Evolutionary conservation across 768 basidiomycete species (phyloP), one percentile per base, ranked within the genome.

Genomic region (Tulasnella sp.): DNA sequence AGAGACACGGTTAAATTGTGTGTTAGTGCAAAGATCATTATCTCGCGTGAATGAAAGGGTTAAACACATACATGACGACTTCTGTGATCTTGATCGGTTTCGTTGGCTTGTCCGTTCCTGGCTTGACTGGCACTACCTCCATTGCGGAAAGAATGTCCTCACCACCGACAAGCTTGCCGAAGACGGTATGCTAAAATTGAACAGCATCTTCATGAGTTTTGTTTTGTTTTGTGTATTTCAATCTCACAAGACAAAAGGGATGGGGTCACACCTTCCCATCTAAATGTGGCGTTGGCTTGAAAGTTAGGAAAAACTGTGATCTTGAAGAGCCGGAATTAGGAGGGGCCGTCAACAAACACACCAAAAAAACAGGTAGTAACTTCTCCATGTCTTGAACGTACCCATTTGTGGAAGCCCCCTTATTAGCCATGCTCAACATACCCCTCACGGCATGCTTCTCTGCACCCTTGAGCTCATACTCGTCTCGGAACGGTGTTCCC

Each of bases 401-500:
- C 82, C 87, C 85, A 67, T 99, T 99, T 7, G 93, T 91, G 52
- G 83, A 81, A 8, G 88, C 76, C 2, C 96, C 96, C 68, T 86
- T 86, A 70, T 98, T 98, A 2, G 96, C 96, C 96, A 98, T 98
- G 2, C 90, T 86, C 41, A 99, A 64, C 8, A 84, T 73, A 3
- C 96, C 96, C 15, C 94, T 78, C 45, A 79, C 75, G 62, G 92
- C 90, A 65, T 93, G 87, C 69, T 84, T 90, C 4, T 83, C 88
- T 0, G 94, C 92, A 50, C 84, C 85, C 68, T 90, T 91, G 61
- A 88, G 66, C 66, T 89, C 86, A 67, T 87, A 80, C 70, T 99
- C 96, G 67, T 99, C 96, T 59, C 93, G 81, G 73, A 99, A 99
- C 9, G 92, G 88, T 15, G 85, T 91, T 1, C 90, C 92, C 96